These are phyloP conservation scores for Paramecium pentaurelia DNA, from an alignment of 73 alveolate species.

Conservation along the genomic window DNA sequence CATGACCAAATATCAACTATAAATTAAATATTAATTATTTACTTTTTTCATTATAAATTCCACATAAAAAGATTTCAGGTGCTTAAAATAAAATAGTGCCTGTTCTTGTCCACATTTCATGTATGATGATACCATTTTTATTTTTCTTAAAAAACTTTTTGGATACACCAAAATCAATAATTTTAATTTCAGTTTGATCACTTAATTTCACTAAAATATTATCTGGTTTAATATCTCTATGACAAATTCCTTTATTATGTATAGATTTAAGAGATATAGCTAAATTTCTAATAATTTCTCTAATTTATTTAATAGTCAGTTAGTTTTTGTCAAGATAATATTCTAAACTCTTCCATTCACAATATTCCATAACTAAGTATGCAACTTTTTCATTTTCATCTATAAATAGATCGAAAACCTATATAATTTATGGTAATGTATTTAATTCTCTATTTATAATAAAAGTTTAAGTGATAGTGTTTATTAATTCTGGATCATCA, in stretches of 20 bases:
- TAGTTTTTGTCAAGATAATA: background rate
- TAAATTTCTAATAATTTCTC: background rate
- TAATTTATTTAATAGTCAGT: background rate
- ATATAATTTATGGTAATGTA: background rate
- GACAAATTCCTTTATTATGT: constrained; percentile 68
- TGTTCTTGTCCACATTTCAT: constrained; percentile 53
- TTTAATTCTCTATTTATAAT: constrained; percentile 1
- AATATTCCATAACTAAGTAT: constrained; percentile 31
- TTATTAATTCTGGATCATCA: constrained; percentile 25
- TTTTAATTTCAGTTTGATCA: background rate
- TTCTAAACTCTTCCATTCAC: background rate
- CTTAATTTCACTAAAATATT: constrained; percentile 49
- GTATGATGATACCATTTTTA: background rate
- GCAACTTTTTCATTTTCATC: constrained; percentile 3
- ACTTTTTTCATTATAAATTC: constrained; percentile 31
- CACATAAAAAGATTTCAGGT: constrained; percentile 40
- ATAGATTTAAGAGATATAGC: constrained; percentile 49
- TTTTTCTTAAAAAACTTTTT: background rate
- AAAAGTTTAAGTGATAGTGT: background rate
- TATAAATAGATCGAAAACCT: constrained; percentile 22
- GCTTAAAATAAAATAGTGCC: constrained; percentile 29
- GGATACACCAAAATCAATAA: constrained; percentile 37
- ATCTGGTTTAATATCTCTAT: constrained; percentile 74
- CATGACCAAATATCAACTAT: constrained; percentile 51
- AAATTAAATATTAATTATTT: background rate